phyloP scores from a whole-genome alignment of 2,329 filamentous ascomycete species.

The Colletotrichum somersetense region DNA sequence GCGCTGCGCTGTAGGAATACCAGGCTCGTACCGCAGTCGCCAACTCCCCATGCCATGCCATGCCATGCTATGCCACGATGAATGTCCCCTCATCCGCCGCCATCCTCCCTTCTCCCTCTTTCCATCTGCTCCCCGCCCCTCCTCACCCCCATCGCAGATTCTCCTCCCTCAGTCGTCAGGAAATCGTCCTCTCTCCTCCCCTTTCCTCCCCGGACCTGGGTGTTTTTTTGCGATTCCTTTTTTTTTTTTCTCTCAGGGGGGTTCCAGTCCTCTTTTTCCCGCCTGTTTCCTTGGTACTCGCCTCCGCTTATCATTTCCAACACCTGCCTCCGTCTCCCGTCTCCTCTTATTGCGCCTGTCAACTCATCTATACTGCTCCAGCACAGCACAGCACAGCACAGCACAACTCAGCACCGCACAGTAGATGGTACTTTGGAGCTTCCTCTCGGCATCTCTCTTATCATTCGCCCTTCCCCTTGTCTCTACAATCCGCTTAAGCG shows the following conservation, averaged over 20 bases:
- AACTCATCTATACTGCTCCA: conserved; percentile 17
- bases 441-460: conserved; percentile 41
- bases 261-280: conserved; percentile 42
- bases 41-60: conserved; percentile 44
- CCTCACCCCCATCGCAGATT: conserved; percentile 38
- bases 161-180: conserved; percentile 25
- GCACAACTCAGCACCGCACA: conserved; percentile 24
- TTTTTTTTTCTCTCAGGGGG: conserved; percentile 20
- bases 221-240: conserved; percentile 41
- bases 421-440: conserved; percentile 38
- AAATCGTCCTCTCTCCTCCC: conserved; percentile 25
- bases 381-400: not conserved
- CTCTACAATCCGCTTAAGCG: conserved; percentile 40
- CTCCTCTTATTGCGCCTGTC: conserved; percentile 19
- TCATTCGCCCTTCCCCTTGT: conserved; percentile 42
- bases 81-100: conserved; percentile 43
- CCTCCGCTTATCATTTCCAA: conserved; percentile 40
- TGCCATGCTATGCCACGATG: conserved; percentile 41
- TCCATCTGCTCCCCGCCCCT: conserved; percentile 42
- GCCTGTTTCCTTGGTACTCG: conserved; percentile 43
- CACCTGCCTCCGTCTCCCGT: conserved; percentile 1
- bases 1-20: conserved; percentile 16
- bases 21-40: conserved; percentile 29
- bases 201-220: conserved; percentile 34
- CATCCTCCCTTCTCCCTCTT: conserved; percentile 46